These are phyloP conservation scores for Eucalyptus virginea DNA, from an alignment of 345 rosid species.

Conservation along the genomic window DNA sequence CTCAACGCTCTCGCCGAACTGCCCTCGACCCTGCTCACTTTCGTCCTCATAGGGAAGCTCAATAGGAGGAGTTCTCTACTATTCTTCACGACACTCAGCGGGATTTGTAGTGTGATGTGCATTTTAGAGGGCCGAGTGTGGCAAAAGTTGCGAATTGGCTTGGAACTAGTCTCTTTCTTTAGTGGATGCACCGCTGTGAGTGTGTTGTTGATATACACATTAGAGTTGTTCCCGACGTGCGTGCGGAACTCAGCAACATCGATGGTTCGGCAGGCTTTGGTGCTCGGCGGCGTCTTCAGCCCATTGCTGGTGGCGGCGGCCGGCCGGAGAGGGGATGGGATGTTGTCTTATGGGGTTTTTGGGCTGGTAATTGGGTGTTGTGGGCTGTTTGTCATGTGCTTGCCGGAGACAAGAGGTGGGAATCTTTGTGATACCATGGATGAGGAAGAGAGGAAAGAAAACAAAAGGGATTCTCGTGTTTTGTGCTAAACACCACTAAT, in stretches of 20 bases:
- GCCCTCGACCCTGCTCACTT: conserved; percentile 35
- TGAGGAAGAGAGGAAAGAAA: conserved; percentile 4
- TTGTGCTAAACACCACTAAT: neutral
- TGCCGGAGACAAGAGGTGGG: conserved; percentile 10
- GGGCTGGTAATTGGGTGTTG: conserved; percentile 1
- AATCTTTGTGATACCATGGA: conserved; percentile 10
- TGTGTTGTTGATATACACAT: conserved; percentile 26
- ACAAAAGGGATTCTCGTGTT: neutral
- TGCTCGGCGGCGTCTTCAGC: conserved; percentile 4
- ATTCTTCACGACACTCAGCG: conserved; percentile 28
- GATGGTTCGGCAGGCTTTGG: conserved; percentile 26
- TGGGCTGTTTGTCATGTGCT: neutral
- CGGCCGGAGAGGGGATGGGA: neutral
- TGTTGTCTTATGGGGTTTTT: neutral
- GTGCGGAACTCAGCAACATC: conserved; percentile 34
- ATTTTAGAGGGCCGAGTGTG: conserved; percentile 7
- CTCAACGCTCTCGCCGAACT: conserved; percentile 61
- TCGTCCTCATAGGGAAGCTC: conserved; percentile 27
- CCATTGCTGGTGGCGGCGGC: neutral
- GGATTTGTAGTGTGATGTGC: conserved; percentile 26
- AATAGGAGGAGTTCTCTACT: conserved; percentile 27
- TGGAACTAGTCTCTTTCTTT: conserved; percentile 51
- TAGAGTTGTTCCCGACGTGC: conserved; percentile 45
- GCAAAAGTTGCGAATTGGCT: conserved; percentile 21
- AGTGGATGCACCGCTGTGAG: conserved; percentile 36